phyloP scores from a whole-genome alignment of 305 asterid species.

The Fraxinus nigra region DNA sequence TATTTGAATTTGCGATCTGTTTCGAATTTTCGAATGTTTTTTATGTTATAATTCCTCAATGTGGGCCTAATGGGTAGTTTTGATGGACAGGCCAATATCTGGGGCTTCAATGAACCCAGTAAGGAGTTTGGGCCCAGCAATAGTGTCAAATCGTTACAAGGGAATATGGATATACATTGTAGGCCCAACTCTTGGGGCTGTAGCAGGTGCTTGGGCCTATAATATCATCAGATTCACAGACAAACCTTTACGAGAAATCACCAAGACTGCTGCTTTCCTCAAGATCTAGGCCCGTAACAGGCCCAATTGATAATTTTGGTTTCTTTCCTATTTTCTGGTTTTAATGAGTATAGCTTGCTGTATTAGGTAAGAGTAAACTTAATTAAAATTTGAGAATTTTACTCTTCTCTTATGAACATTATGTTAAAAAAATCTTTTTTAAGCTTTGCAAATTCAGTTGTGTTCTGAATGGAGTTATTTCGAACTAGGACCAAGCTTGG shows the following conservation, averaged over 20 bases:
- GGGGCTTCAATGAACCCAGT: constrained; percentile 54
- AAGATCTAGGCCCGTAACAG: constrained; percentile 4
- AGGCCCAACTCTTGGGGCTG: constrained; percentile 39
- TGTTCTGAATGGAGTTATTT: too few species aligned
- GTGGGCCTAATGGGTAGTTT: background rate
- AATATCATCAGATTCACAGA: constrained; percentile 35
- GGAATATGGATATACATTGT: constrained; percentile 39
- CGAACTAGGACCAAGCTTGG: too few species aligned
- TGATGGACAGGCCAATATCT: constrained; percentile 32
- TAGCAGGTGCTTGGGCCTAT: constrained; percentile 42
- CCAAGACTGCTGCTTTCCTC: constrained; percentile 25
- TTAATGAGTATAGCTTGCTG: background rate
- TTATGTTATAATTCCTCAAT: too few species aligned
- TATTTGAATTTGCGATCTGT: too few species aligned
- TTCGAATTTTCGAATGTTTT: too few species aligned
- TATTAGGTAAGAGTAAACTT: too few species aligned
- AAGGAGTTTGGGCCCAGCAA: constrained; percentile 46
- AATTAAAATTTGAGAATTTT: background rate
- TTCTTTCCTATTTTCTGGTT: background rate
- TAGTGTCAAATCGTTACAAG: constrained; percentile 31
- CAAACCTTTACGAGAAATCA: constrained; percentile 32
- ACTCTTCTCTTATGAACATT: background rate
- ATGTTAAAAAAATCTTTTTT: background rate
- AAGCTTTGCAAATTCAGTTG: too few species aligned
- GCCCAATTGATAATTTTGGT: background rate